Evolutionary conservation across 192 early-diverging fungal species (phyloP).

Genomic region (Mortierella antarctica): DNA sequence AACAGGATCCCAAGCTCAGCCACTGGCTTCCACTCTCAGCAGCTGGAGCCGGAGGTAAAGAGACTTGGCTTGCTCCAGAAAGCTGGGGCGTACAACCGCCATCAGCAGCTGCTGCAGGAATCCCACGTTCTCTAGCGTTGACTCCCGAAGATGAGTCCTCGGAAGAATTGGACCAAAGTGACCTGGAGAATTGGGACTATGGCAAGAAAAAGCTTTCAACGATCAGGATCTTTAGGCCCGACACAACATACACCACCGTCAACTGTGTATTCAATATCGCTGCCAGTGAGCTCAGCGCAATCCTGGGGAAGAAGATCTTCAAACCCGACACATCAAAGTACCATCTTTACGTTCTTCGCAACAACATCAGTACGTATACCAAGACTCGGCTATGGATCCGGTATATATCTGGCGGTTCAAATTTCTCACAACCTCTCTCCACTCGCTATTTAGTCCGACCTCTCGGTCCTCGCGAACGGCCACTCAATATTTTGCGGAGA

Average conservation of each 20-base stretch:
- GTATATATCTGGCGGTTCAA: not conserved
- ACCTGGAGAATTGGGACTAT: conserved; percentile 41
- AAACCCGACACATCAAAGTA: conserved; percentile 73
- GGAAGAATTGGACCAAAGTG: conserved; percentile 35
- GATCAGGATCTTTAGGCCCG: conserved; percentile 82
- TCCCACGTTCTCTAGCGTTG: conserved; percentile 12
- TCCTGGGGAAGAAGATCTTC: conserved; percentile 85
- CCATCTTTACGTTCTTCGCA: conserved; percentile 54
- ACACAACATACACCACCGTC: conserved; percentile 85
- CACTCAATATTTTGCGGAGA: conserved; percentile 77
- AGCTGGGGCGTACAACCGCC: conserved; percentile 48
- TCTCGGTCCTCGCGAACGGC: conserved; percentile 74
- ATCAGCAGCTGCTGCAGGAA: not conserved
- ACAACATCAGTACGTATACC: conserved; percentile 53
- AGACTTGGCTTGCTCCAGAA: conserved; percentile 48
- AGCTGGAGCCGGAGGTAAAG: conserved; percentile 12
- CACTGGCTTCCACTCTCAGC: conserved; percentile 17
- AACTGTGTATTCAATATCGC: conserved; percentile 75
- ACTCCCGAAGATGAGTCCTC: conserved; percentile 22
- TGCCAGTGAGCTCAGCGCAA: conserved; percentile 77
- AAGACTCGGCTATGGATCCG: too few relatives aligned
- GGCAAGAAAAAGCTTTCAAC: conserved; percentile 31
- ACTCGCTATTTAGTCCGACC: conserved; percentile 74
- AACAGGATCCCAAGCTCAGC: conserved; percentile 14
- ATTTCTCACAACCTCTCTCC: conserved; percentile 46